Conservation (phyloP, 192 early-diverging fungal species). For the Geosiphon pyriformis region DNA sequence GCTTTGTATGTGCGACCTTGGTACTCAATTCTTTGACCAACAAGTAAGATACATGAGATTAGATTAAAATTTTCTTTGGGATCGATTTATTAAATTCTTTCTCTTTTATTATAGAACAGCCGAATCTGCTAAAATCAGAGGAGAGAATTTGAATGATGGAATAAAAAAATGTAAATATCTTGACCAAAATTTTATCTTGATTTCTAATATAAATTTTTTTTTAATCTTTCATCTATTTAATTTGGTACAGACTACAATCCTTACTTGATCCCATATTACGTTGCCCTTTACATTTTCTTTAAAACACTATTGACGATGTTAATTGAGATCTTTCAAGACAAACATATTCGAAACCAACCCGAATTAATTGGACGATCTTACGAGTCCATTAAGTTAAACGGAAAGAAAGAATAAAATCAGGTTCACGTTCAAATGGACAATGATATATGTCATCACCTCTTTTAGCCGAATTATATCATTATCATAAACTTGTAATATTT, state of each 20-base stretch:
- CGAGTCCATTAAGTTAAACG: conserved; percentile 1
- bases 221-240: conserved; percentile 5
- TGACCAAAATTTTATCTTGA: background rate
- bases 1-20: background rate
- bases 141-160: conserved; percentile 6
- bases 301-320: conserved; percentile 18
- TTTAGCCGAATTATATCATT: no score
- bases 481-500: no score
- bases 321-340: conserved; percentile 22
- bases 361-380: conserved; percentile 23
- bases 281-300: conserved; percentile 16
- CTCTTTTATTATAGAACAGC: conserved; percentile 13
- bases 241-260: conserved; percentile 16
- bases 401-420: no score
- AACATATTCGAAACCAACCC: conserved; percentile 15
- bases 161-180: conserved; percentile 14
- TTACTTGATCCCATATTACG: conserved; percentile 20
- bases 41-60: background rate
- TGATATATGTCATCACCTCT: no score
- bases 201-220: background rate
- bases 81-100: background rate
- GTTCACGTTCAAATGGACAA: no score
- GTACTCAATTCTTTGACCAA: conserved; percentile 13
- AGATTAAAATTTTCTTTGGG: background rate
- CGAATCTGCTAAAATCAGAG: conserved; percentile 6